Percentiles rank a stretch among this genome's conserved stretches.
Conservation (phyloP, 352 stramenopile genomes). For the Pseudoperonospora humuli region DNA sequence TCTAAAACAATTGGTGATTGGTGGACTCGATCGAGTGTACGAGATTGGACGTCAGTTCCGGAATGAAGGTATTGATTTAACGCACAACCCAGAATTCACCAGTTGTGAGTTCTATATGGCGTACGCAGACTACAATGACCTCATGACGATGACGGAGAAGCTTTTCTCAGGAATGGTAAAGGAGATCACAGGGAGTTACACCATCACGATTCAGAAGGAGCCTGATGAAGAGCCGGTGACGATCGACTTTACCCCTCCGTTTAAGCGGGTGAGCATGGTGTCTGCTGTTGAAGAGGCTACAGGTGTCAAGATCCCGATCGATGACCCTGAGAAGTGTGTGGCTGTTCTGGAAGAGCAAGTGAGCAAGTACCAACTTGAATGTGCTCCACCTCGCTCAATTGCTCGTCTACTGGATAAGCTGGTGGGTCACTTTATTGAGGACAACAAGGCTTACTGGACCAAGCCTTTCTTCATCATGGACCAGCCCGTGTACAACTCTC, state of each 20-base stretch:
- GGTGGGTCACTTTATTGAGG: conserved; percentile 85
- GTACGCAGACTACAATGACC: conserved; percentile 97
- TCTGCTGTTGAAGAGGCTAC: conserved; percentile 62
- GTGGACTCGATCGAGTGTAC: conserved; percentile 97
- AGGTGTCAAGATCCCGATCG: conserved; percentile 60
- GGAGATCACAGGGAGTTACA: conserved; percentile 85
- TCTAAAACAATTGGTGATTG: conserved; percentile 97
- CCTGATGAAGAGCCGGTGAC: conserved; percentile 55
- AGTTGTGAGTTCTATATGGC: conserved; percentile 98
- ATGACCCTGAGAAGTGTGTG: conserved; percentile 52
- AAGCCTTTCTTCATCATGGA: conserved; percentile 99
- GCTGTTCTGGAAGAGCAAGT: conserved; percentile 59
- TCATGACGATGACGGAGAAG: conserved; percentile 96
- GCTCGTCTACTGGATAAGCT: conserved; percentile 82
- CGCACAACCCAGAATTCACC: conserved; percentile 99
- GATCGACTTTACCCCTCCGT: conserved; percentile 93
- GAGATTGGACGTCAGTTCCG: conserved; percentile 98
- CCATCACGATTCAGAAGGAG: conserved; percentile 88
- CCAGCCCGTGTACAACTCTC: conserved; percentile 96
- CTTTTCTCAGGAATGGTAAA: conserved; percentile 89
- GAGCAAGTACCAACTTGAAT: conserved; percentile 65
- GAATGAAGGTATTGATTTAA: conserved; percentile 97
- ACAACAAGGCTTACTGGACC: conserved; percentile 80
- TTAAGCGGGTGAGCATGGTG: conserved; percentile 93
- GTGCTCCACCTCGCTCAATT: conserved; percentile 60